Conservation (phyloP, 805 yeast species). For the Hanseniaspora meyeri region DNA sequence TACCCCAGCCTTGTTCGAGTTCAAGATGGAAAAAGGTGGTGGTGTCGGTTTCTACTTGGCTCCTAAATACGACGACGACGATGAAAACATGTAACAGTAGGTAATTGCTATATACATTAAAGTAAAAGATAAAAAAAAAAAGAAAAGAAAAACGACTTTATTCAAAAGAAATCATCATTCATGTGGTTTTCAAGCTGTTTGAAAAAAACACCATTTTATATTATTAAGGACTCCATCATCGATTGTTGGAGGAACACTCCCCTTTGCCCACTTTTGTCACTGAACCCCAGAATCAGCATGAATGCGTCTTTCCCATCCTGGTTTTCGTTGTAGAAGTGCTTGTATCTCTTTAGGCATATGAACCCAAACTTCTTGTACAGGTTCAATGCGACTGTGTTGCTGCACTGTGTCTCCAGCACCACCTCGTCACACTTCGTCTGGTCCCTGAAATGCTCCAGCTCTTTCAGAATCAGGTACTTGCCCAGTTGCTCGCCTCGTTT, state of each 20-base stretch:
- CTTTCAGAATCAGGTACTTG: conserved; percentile 45
- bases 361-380: conserved; percentile 70
- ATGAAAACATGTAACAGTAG: conserved; percentile 33
- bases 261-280: conserved; percentile 43
- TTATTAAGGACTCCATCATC: not conserved
- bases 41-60: conserved; percentile 91
- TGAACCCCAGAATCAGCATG: conserved; percentile 70
- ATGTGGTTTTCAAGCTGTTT: no score
- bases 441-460: conserved; percentile 52
- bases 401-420: conserved; percentile 85
- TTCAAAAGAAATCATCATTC: not conserved
- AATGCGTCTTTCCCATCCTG: conserved; percentile 60
- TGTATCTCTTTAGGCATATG: conserved; percentile 56
- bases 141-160: not conserved
- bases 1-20: conserved; percentile 89
- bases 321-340: conserved; percentile 72
- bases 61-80: conserved; percentile 84
- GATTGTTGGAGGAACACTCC: conserved; percentile 34
- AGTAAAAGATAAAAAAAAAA: not conserved
- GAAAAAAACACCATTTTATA: not conserved
- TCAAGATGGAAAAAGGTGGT: conserved; percentile 70
- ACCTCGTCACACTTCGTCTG: conserved; percentile 68
- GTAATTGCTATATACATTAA: not conserved
- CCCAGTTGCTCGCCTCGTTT: conserved; percentile 78
- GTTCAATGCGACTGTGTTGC: conserved; percentile 54